These are phyloP conservation scores for Sugiyamaella qingdaonensis DNA, from an alignment of 805 yeast genomes.

Conservation along the genomic window DNA sequence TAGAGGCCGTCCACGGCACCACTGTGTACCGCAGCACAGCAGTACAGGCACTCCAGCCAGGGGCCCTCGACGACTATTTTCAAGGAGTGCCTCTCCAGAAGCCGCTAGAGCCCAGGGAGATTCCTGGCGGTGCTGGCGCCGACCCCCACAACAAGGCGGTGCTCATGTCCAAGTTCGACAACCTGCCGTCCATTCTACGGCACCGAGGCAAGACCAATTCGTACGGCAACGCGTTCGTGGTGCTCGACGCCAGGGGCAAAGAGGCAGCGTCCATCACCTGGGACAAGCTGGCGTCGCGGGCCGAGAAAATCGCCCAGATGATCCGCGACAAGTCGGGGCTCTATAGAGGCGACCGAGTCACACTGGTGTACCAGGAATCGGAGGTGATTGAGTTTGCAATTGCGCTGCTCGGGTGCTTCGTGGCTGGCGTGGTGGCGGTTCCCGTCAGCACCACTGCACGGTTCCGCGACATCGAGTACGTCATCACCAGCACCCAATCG, in stretches of 20 bases:
- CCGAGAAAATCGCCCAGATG: slow-evolving; percentile 85
- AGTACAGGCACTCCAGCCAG: slow-evolving; percentile 13
- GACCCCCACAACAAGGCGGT: slow-evolving; percentile 36
- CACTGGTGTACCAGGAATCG: slow-evolving; percentile 73
- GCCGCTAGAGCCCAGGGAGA: slow-evolving; percentile 61
- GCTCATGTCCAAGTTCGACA: slow-evolving; percentile 42
- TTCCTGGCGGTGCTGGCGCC: slow-evolving; percentile 31
- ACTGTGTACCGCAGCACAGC: slow-evolving; percentile 15
- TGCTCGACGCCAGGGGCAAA: slow-evolving; percentile 75
- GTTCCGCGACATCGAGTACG: slow-evolving; percentile 62
- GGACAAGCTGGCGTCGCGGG: slow-evolving; percentile 79
- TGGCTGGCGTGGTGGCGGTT: slow-evolving; percentile 92
- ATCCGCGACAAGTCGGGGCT: slow-evolving; percentile 68
- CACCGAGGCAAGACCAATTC: slow-evolving; percentile 64
- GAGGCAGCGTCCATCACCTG: slow-evolving; percentile 74
- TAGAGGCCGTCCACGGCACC: background rate
- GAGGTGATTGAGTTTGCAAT: slow-evolving; percentile 83
- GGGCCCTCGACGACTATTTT: slow-evolving; percentile 1
- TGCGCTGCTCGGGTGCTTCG: slow-evolving; percentile 84
- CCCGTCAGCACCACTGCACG: slow-evolving; percentile 79
- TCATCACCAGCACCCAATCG: slow-evolving; percentile 69
- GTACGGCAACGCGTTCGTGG: slow-evolving; percentile 65
- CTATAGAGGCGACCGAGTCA: slow-evolving; percentile 78
- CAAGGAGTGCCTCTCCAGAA: slow-evolving; percentile 40
- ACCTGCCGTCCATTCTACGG: slow-evolving; percentile 66